Percentiles rank a stretch among this genome's conserved stretches.
phyloP scores from a whole-genome alignment of 805 yeast genomes.

The Yarrowia bubula region DNA sequence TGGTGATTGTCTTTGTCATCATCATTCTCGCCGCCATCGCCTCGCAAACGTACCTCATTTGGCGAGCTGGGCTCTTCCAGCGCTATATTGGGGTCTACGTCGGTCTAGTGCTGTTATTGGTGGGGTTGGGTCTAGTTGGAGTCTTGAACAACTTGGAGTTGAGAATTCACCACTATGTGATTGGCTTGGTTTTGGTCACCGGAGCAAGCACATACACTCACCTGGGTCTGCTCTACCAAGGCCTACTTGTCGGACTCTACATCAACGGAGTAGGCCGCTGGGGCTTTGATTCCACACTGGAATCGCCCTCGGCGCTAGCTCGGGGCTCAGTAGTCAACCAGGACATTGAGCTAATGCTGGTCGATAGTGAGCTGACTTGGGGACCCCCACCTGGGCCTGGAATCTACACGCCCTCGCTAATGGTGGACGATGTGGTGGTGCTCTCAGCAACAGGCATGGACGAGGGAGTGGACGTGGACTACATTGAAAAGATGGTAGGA shows the following conservation, averaged over 20 bases:
- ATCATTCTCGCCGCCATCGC: constrained; percentile 55
- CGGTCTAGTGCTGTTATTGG: background rate
- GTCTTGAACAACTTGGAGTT: constrained; percentile 57
- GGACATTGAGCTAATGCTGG: constrained; percentile 1
- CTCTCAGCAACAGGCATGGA: background rate
- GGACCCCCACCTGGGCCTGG: constrained; percentile 16
- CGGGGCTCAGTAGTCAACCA: constrained; percentile 21
- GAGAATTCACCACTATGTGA: constrained; percentile 74
- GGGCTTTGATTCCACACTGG: constrained; percentile 79
- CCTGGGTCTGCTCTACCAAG: constrained; percentile 64
- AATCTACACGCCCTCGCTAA: constrained; percentile 10
- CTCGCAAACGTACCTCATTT: constrained; percentile 72
- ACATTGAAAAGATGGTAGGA: background rate
- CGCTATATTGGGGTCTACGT: constrained; percentile 42
- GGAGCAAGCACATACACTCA: constrained; percentile 65
- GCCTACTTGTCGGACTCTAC: constrained; percentile 74
- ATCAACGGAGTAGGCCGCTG: constrained; percentile 85
- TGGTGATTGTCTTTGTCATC: constrained; percentile 44
- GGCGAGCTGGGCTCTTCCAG: constrained; percentile 62
- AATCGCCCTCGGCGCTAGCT: constrained; percentile 18
- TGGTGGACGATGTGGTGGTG: constrained; percentile 20
- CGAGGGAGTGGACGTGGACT: constrained; percentile 10
- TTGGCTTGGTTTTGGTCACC: constrained; percentile 74
- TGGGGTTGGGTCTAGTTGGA: constrained; percentile 8
- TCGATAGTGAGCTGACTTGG: constrained; percentile 7